Evolutionary conservation across 805 yeast species (phyloP), one percentile per base, ranked within the genome.

Genomic region (Starmerella powellii): DNA sequence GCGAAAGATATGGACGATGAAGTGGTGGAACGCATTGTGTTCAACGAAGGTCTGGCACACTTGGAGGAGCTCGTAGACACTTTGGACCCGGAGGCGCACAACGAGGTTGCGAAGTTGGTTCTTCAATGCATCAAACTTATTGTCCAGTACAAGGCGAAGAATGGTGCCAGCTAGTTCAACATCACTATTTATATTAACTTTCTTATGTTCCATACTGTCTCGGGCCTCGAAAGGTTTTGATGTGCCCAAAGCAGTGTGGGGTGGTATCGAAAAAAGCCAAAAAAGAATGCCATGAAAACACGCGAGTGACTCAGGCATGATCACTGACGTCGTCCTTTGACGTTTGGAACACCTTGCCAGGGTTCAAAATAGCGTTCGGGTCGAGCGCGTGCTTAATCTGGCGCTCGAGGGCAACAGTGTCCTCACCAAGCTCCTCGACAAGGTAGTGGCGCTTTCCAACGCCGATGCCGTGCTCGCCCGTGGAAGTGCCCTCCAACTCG

Each of bases 391-490:
- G 48, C 56, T 84, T 84, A 42, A 84, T 58, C 54, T 72, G 71
- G 54, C 94, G 70, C 94, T 85, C 84, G 48, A 77, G 56, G 49
- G 72, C 73, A 11, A 84, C 65, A 0, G 86, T 68, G 20, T 72
- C 77, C 26, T 64, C 68, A 0, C 93, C 93, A 24, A 78, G 61
- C 59, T 84, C 94, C 42, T 71, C 66, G 8, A 66, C 58, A 37
- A 85, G 62, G 52, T 66, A 80, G 29, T 68, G 74, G 49, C 85
- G 65, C 59, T 84, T 85, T 36, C 91, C 93, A 49, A 74, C 70
- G 0, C 94, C 94, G 36, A 84, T 74, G 18, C 94, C 95, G 55
- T 84, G 95, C 56, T 84, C 95, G 27, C 94, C 95, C 0, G 91
- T 80, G 51, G 86, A 78, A 0, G 95, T 84, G 6, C 95, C 95